Base-by-base conservation (phyloP, 345 rosid genomes). In the Euphorbia lathyris region DNA sequence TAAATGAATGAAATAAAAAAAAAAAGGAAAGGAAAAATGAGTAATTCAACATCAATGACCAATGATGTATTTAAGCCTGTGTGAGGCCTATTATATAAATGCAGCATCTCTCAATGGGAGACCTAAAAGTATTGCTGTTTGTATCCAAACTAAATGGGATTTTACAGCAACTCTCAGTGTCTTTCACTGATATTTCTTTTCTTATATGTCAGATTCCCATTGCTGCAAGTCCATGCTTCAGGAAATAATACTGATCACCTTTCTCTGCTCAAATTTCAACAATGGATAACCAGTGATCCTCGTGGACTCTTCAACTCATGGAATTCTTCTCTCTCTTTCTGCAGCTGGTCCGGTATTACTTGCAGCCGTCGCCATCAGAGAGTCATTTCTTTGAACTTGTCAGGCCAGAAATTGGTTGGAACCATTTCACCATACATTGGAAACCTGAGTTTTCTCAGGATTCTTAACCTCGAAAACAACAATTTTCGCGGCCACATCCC, bases 301-400 rank as follows among this genome's bases (percentile, higher is more conserved):
- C 58, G 10, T 60, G 11, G 12, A 40, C 5, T 40, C 45, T 40
- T 10, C 11, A 10, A 40, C 45, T 40, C 45, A 7, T 40, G 66
- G 66, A 70, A 70, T 22, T 65, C 30, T 59, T 70, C 73, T 26
- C 16, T 70, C 43, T 66, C 29, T 30, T 59, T 59, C 25, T 70
- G 73, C 47, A 12, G 29, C 7, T 60, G 56, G 68, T 43, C 19
- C 25, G 68, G 68, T 43, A 47, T 70, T 45, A 43, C 43, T 2
- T 70, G 66, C 66, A 22, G 30, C 11, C 55, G 20, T 12, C 55
- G 38, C 36, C 65, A 27, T 25, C 65, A 11, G 26, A 43, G 56
- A 26, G 68, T 64, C 20, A 45, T 36, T 16, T 43, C 55, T n/a
- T 6, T 64, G 34, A 36, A 3, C 19, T 48, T 64, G 17, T 0